Evolutionary conservation across 176 grass and related monocot species (phyloP).

Genomic region (Rhipidocladum racemiflorum): DNA sequence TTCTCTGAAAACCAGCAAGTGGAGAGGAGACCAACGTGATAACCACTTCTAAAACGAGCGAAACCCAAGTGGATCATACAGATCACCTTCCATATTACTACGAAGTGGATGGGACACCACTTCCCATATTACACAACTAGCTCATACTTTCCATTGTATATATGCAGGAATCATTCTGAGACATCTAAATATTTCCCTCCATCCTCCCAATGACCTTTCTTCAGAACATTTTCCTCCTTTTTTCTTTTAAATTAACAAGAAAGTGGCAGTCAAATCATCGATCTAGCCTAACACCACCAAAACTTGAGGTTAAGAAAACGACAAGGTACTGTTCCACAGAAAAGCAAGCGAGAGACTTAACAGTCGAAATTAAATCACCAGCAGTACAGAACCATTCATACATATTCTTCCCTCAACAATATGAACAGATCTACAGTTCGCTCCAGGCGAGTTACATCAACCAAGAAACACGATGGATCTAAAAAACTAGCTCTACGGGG

Average conservation of each 20-base stretch:
- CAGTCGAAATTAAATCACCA: neutral
- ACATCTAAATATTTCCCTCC: neutral
- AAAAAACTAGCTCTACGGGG: neutral
- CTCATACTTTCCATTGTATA: neutral
- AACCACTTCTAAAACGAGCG: neutral
- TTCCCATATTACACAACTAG: neutral
- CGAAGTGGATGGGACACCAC: neutral
- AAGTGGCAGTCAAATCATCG: neutral
- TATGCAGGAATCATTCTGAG: neutral
- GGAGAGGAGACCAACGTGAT: neutral
- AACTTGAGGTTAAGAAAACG: neutral
- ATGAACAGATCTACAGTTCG: constrained; percentile 1
- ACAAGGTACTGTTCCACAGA: neutral
- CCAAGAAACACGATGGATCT: neutral
- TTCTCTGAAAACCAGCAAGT: neutral
- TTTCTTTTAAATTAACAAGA: neutral
- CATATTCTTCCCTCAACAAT: neutral
- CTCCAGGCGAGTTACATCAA: neutral
- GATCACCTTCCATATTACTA: neutral
- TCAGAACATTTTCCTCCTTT: neutral
- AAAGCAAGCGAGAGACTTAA: neutral
- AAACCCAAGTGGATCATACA: neutral
- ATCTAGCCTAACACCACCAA: neutral
- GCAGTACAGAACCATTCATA: neutral
- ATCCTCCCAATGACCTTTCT: neutral